Conservation (phyloP, 192 early-diverging fungal genomes). For the Linderina pennispora region DNA sequence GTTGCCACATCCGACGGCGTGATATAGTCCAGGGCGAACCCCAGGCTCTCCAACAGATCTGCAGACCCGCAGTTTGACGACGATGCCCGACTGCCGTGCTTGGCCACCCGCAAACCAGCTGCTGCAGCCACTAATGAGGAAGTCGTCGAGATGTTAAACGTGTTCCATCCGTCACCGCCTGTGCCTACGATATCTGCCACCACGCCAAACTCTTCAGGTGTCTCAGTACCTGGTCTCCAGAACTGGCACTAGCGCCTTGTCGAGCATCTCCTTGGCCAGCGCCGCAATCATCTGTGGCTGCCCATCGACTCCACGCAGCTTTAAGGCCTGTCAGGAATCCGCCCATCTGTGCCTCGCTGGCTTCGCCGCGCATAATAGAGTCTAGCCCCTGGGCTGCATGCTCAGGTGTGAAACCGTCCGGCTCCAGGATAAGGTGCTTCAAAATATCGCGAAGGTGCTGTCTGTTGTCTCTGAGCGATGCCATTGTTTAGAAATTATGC, state of each 20-base stretch:
- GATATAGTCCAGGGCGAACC: constrained; percentile 64
- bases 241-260: constrained; percentile 56
- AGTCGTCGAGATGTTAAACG: constrained; percentile 93
- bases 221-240: constrained; percentile 39
- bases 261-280: constrained; percentile 67
- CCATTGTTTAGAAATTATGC: no score
- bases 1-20: constrained; percentile 56
- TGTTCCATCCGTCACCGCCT: constrained; percentile 93
- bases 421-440: constrained; percentile 57
- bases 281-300: constrained; percentile 76
- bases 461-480: no score
- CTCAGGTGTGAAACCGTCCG: constrained; percentile 52
- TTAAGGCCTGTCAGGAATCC: constrained; percentile 77
- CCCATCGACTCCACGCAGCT: constrained; percentile 59
- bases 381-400: constrained; percentile 52
- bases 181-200: constrained; percentile 92
- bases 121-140: constrained; percentile 86
- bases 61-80: constrained; percentile 89
- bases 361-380: constrained; percentile 69
- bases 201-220: constrained; percentile 22
- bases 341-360: constrained; percentile 75
- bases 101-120: constrained; percentile 83
- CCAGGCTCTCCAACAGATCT: constrained; percentile 81
- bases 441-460: constrained; percentile 47
- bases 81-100: constrained; percentile 91